Conservation (phyloP, 139 green algal species). For the Raphidocelis subcapitata region DNA sequence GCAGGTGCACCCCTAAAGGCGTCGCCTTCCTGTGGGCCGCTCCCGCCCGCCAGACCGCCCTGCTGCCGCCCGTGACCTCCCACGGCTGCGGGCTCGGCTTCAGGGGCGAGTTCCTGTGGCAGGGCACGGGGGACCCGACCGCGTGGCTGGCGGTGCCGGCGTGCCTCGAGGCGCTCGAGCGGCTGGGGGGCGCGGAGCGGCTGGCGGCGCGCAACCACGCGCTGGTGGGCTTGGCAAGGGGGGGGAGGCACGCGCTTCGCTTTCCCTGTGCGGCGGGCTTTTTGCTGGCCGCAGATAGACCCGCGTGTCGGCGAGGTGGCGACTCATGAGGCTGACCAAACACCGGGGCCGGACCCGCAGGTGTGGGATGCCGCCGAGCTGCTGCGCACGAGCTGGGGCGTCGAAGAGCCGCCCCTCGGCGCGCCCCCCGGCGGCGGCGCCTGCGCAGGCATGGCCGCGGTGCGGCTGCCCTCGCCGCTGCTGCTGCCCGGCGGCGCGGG, state of each 20-base stretch:
- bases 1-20: conserved; percentile 46
- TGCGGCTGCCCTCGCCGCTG: conserved; percentile 25
- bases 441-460: conserved; percentile 27
- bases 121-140: conserved; percentile 49
- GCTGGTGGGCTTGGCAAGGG: background rate
- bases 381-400: conserved; percentile 28
- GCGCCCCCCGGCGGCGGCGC: background rate
- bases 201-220: conserved; percentile 16
- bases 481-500: background rate
- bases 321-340: background rate
- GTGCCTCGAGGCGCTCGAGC: conserved; percentile 26
- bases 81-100: conserved; percentile 53
- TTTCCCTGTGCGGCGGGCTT: background rate
- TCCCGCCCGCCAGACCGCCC: conserved; percentile 12
- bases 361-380: conserved; percentile 15
- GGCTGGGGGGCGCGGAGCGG: conserved; percentile 4
- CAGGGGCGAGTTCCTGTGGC: conserved; percentile 60
- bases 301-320: no score
- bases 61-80: conserved; percentile 41
- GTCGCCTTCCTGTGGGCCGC: conserved; percentile 53
- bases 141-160: conserved; percentile 49
- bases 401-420: background rate
- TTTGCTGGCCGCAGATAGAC: background rate
- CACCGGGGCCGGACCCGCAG: background rate
- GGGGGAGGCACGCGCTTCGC: background rate